Percentiles rank a stretch among this genome's conserved stretches.
Conservation (phyloP, 495 filamentous ascomycete species). For the Podospora comata region DNA sequence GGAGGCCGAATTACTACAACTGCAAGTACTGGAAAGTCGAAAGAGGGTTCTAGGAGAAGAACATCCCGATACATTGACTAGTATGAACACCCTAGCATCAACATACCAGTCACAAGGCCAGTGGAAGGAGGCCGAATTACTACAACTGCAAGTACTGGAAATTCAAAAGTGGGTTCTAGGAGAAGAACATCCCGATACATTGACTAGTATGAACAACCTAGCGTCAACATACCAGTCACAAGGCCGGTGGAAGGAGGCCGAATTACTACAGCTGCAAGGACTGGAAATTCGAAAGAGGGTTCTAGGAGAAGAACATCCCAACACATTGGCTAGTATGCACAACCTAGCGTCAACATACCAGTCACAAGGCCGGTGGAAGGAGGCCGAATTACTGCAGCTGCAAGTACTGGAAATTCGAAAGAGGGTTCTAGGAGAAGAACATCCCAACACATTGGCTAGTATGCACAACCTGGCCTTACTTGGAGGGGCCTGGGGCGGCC, state of each 20-base stretch:
- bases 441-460: conserved; percentile 31
- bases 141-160: neutral
- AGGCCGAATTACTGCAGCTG: conserved; percentile 28
- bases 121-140: neutral
- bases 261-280: neutral
- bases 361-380: conserved; percentile 18
- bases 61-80: neutral
- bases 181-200: neutral
- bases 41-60: neutral
- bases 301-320: neutral
- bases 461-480: neutral
- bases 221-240: neutral
- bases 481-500: neutral
- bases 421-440: conserved; percentile 31
- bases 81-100: neutral
- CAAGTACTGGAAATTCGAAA: conserved; percentile 10
- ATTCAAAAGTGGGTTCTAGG: neutral
- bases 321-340: neutral
- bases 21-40: neutral
- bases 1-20: neutral
- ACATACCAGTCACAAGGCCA: neutral
- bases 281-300: neutral
- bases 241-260: conserved; percentile 3
- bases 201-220: neutral
- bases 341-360: neutral